A percentile compares a stretch with the other conserved stretches of the same genome.
Evolutionary conservation across 1,139 yeast species (phyloP).

Genomic region (Taiozyma onychis): DNA sequence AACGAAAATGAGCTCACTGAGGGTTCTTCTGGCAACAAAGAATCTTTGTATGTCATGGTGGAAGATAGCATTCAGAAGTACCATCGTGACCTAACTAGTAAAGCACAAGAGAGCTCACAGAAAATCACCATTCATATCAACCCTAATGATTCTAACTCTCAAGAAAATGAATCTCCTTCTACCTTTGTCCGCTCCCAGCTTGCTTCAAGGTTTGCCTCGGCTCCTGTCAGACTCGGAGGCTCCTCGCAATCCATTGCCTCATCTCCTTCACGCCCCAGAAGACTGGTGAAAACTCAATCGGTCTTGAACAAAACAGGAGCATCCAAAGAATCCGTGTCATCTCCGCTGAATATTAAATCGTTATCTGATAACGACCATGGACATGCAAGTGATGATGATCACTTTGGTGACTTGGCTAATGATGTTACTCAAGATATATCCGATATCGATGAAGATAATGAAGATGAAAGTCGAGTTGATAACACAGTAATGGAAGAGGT

Average conservation of each 20-base stretch:
- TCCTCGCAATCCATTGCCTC: not conserved
- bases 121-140: not conserved
- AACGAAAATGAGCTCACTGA: not conserved
- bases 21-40: not conserved
- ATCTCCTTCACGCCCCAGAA: not conserved
- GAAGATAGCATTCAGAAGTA: conserved; percentile 18
- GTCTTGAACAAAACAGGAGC: not conserved
- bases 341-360: not conserved
- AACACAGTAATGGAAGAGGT: conserved; percentile 15
- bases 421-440: conserved; percentile 23
- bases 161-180: not conserved
- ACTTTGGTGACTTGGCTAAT: conserved; percentile 2
- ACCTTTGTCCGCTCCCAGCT: not conserved
- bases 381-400: not conserved
- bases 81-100: conserved; percentile 8
- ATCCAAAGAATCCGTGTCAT: not conserved
- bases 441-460: conserved; percentile 19
- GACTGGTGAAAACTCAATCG: not conserved
- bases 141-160: not conserved
- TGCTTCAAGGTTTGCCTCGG: not conserved
- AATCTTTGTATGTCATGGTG: conserved; percentile 10
- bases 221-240: not conserved
- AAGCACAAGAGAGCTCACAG: not conserved
- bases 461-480: conserved; percentile 13
- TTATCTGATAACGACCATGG: not conserved